A percentile compares a stretch with the other conserved stretches of the same genome.
Conservation (phyloP, 352 stramenopile species). For the Pythium coloratum region DNA sequence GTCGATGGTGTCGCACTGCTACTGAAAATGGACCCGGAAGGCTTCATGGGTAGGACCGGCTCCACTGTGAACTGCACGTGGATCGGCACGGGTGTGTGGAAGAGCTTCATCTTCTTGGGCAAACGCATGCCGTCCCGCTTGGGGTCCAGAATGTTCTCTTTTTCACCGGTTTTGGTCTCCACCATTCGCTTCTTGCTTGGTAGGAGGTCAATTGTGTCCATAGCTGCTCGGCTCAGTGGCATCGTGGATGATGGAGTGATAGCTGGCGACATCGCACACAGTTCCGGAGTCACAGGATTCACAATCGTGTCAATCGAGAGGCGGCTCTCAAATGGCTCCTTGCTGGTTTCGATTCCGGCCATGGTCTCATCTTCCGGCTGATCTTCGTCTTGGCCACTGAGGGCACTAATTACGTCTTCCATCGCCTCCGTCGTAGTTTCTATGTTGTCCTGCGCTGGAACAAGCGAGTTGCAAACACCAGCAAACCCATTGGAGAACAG, state of each 20-base stretch:
- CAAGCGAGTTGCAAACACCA: background rate
- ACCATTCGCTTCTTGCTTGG: slow-evolving; percentile 5
- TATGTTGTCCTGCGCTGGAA: background rate
- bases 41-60: background rate
- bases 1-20: background rate
- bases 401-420: slow-evolving; percentile 18
- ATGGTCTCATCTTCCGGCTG: background rate
- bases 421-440: background rate
- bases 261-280: background rate
- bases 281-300: background rate
- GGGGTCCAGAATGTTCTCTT: too few species aligned
- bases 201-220: background rate
- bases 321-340: background rate
- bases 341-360: background rate
- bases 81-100: background rate
- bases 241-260: background rate
- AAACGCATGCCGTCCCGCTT: slow-evolving; percentile 5
- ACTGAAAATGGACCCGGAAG: background rate
- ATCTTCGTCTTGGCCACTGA: slow-evolving; percentile 13
- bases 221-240: background rate
- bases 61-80: slow-evolving; percentile 3
- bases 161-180: background rate
- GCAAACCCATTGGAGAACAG: background rate
- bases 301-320: background rate
- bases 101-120: slow-evolving; percentile 41